phyloP scores from a whole-genome alignment of 192 early-diverging fungal species.

The Mortierella claussenii region DNA sequence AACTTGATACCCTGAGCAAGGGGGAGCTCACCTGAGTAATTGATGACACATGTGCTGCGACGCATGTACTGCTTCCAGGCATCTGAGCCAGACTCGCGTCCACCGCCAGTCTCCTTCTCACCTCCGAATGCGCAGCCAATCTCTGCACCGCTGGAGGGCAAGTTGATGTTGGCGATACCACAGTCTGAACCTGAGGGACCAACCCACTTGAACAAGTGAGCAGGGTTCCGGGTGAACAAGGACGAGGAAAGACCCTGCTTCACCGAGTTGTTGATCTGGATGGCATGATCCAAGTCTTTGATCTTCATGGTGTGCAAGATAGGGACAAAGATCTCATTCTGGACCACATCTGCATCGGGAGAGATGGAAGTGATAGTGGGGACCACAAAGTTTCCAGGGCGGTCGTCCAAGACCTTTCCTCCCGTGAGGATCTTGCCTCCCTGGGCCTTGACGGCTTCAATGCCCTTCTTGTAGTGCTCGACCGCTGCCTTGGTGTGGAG shows the following conservation, averaged over 20 bases:
- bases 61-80: slow-evolving; percentile 84
- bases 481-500: slow-evolving; percentile 91
- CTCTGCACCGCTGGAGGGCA: slow-evolving; percentile 97
- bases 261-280: slow-evolving; percentile 90
- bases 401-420: slow-evolving; percentile 78
- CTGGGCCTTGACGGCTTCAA: slow-evolving; percentile 83
- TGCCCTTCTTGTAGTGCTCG: slow-evolving; percentile 73
- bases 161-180: slow-evolving; percentile 94
- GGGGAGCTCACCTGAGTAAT: slow-evolving; percentile 87
- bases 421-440: slow-evolving; percentile 89
- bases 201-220: slow-evolving; percentile 92
- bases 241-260: slow-evolving; percentile 87
- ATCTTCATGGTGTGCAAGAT: slow-evolving; percentile 89
- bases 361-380: slow-evolving; percentile 91
- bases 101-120: slow-evolving; percentile 97
- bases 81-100: slow-evolving; percentile 91
- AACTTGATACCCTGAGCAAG: slow-evolving; percentile 98
- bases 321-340: slow-evolving; percentile 96
- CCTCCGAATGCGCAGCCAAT: slow-evolving; percentile 98
- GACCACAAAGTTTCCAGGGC: slow-evolving; percentile 89
- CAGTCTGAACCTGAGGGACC: slow-evolving; percentile 92
- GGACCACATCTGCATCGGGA: slow-evolving; percentile 80
- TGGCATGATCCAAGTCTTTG: slow-evolving; percentile 84
- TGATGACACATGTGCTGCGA: slow-evolving; percentile 76
- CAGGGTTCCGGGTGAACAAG: slow-evolving; percentile 84